phyloP scores from a whole-genome alignment of 2,329 filamentous ascomycete species.

The Fusarium succisae region DNA sequence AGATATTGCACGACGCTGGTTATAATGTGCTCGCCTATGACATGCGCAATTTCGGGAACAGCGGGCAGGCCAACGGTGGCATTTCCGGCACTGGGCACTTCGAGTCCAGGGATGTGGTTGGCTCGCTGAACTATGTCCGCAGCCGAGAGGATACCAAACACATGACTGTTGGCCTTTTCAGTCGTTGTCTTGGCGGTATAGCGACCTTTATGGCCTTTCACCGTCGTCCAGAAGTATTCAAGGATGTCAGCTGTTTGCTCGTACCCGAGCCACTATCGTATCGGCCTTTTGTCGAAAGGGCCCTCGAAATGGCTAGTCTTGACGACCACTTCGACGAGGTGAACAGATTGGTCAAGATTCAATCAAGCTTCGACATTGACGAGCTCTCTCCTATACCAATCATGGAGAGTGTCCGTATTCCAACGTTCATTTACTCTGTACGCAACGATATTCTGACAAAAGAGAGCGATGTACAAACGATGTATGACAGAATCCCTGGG shows the following conservation, averaged over 20 bases:
- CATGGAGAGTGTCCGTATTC: not conserved
- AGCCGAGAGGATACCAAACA: not conserved
- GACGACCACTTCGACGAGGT: not conserved
- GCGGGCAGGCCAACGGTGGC: not conserved
- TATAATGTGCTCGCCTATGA: not conserved
- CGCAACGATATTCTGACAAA: not conserved
- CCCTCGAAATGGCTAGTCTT: not conserved
- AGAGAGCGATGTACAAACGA: not conserved
- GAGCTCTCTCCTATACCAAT: not conserved
- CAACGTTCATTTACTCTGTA: not conserved
- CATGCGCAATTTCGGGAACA: not conserved
- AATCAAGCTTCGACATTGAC: not conserved
- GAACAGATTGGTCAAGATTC: not conserved
- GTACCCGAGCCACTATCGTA: not conserved
- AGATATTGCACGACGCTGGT: not conserved
- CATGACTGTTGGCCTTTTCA: not conserved
- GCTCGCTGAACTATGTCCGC: not conserved
- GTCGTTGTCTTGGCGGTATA: not conserved
- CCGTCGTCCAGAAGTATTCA: not conserved
- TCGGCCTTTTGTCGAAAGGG: not conserved
- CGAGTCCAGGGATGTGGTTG: not conserved
- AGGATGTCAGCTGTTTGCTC: not conserved
- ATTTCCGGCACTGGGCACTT: not conserved
- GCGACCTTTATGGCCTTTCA: not conserved
- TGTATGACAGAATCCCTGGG: not conserved